Percentiles rank a stretch among this genome's conserved stretches.
phyloP scores from a whole-genome alignment of 2,329 filamentous ascomycete species.

The Fusarium neocosmosporiellum region DNA sequence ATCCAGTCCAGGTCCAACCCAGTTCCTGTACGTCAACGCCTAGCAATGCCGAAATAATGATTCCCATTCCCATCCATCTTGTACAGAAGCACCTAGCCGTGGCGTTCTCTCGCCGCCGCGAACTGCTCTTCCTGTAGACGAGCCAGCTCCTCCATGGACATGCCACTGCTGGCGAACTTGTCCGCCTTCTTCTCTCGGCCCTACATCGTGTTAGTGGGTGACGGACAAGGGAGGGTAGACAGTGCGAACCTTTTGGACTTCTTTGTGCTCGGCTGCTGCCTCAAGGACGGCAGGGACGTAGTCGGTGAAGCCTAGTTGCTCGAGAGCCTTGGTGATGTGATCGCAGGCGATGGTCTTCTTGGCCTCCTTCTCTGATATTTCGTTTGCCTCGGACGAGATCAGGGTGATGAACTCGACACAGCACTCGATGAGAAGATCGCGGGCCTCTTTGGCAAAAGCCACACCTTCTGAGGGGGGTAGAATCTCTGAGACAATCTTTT shows the following conservation, averaged over 20 bases:
- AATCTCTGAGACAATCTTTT: conserved; percentile 94
- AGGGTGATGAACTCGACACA: conserved; percentile 99
- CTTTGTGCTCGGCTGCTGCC: conserved; percentile 91
- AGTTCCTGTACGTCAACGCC: conserved; percentile 47
- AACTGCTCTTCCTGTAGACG: conserved; percentile 93
- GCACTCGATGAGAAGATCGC: conserved; percentile 96
- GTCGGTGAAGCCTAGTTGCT: conserved; percentile 91
- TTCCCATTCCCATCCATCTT: conserved; percentile 27
- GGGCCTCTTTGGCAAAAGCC: conserved; percentile 93
- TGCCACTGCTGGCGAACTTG: conserved; percentile 94
- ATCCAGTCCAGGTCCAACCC: conserved; percentile 19
- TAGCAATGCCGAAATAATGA: conserved; percentile 48
- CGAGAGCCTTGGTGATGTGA: conserved; percentile 94
- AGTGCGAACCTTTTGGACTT: conserved; percentile 83
- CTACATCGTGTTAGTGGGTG: conserved; percentile 64
- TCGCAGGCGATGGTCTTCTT: conserved; percentile 99
- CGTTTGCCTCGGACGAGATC: conserved; percentile 98
- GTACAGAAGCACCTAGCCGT: conserved; percentile 40
- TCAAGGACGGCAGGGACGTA: conserved; percentile 90
- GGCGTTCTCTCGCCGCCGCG: conserved; percentile 70
- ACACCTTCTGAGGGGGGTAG: conserved; percentile 79
- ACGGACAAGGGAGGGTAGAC: conserved; percentile 32
- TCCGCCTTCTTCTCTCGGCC: conserved; percentile 96
- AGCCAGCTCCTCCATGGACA: conserved; percentile 90
- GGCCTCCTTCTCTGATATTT: conserved; percentile 97